Percentiles rank a stretch among this genome's conserved stretches.
phyloP scores from a whole-genome alignment of 2,329 filamentous ascomycete species.

The Kalaharituber pfeilii region DNA sequence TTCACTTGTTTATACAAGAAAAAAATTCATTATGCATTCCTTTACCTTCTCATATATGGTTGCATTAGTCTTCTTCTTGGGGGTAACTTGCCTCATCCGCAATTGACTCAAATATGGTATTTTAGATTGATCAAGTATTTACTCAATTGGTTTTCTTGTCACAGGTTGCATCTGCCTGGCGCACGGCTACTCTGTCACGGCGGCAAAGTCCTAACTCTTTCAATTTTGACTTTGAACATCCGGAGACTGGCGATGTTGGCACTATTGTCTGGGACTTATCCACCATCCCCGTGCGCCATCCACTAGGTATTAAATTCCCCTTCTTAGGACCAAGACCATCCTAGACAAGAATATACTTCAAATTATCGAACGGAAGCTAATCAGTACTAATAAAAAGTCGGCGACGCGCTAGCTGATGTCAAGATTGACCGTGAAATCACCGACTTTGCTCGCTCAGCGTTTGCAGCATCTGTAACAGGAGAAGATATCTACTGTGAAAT shows the following conservation, averaged over 20 bases:
- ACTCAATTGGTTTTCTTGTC: background rate
- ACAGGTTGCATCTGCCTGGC: background rate
- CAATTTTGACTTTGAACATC: slow-evolving; percentile 3
- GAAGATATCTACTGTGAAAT: background rate
- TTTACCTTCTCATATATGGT: too few species aligned
- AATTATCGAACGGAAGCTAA: too few species aligned
- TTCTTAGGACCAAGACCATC: background rate
- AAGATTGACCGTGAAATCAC: background rate
- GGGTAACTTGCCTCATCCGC: background rate
- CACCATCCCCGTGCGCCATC: background rate
- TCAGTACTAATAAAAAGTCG: too few species aligned
- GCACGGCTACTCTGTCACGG: background rate
- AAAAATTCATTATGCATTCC: background rate
- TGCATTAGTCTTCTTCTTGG: background rate
- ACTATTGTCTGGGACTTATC: background rate
- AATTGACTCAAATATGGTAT: too few species aligned
- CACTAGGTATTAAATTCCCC: background rate
- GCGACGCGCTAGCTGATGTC: too few species aligned
- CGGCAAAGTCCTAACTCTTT: background rate
- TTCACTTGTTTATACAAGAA: background rate
- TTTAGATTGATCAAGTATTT: too few species aligned
- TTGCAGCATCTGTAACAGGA: background rate
- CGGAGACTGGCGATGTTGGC: background rate
- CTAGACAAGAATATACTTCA: too few species aligned
- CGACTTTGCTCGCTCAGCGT: background rate